Base-by-base conservation (phyloP, 2,329 filamentous ascomycete species). In the Mycosphaerella sp. region DNA sequence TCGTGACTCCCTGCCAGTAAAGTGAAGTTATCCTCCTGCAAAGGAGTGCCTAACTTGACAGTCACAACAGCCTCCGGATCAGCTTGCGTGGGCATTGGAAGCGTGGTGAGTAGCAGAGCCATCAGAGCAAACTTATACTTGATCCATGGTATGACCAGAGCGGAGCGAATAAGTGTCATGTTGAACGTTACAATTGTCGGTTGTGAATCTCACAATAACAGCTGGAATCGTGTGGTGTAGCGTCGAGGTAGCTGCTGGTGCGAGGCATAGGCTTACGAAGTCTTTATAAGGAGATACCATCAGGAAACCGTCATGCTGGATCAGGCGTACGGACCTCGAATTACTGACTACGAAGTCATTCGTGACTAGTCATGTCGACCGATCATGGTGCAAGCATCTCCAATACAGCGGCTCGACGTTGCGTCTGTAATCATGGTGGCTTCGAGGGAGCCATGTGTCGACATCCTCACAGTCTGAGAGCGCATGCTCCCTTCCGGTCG, bases 121-220 rank as follows among this genome's bases (percentile, higher is more conserved):
- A 30, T 34, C 5, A n/a, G 14, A 34, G 30, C 30, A 13, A 44
- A 17, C 13, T 44, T 44, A 18, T 35, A 44, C 28, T 44, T 12
- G 16, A 44, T 35, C 16, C 35, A 10, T 44, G 42, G 42, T 44
- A 44, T 36, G 14, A 44, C 39, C 42, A 35, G 16, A 21, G 42
- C 30, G 42, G 42, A 30, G 42, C 35, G 14, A 36, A 30, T 34
- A 8, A 6, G 30, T 34, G 30, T n/a, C 30, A 34, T 34, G 30
- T 34, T 5, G 30, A 34, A n/a, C 13, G 30, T 6, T 8, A 5
- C 7, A 34, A 34, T n/a, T 10, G 30, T 10, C 6, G 7, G 30
- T 34, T 8, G 30, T 34, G 13, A n/a, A 8, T n/a, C 13, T 4
- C 10, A 5, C 7, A 3, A 34, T n/a, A 34, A n/a, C 13, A 34